These are phyloP conservation scores for Exophiala bonariae DNA, from an alignment of 2,329 filamentous ascomycete genomes.

Conservation along the genomic window DNA sequence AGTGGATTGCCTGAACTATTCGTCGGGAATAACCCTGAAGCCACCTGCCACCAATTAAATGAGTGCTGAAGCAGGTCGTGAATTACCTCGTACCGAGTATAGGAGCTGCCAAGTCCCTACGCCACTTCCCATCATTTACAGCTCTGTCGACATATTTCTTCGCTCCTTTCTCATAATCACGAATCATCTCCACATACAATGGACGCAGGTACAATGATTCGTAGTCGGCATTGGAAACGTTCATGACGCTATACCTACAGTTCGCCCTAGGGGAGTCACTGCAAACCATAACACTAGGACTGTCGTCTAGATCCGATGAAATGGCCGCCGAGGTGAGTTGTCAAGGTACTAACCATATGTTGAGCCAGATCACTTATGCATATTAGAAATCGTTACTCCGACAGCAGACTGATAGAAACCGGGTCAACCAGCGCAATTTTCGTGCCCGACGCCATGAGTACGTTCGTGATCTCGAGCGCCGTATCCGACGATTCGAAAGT, in stretches of 20 bases:
- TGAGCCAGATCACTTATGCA: not conserved
- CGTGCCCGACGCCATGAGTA: conserved; percentile 73
- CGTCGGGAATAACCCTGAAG: too few relatives aligned
- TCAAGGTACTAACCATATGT: not conserved
- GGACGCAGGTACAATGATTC: not conserved
- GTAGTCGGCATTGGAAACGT: not conserved
- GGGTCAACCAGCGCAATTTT: conserved; percentile 74
- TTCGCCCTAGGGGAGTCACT: not conserved
- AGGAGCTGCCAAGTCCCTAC: not conserved
- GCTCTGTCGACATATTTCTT: not conserved
- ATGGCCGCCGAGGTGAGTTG: not conserved
- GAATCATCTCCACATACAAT: not conserved
- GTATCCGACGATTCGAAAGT: conserved; percentile 62
- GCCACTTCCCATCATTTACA: not conserved
- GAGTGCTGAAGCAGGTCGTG: not conserved
- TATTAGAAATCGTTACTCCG: not conserved
- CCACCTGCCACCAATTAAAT: not conserved
- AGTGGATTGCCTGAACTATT: too few relatives aligned
- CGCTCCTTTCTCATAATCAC: not conserved
- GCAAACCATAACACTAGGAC: not conserved
- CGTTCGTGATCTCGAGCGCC: conserved; percentile 66
- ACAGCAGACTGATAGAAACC: conserved; percentile 56
- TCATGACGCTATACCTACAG: not conserved
- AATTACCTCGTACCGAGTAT: not conserved
- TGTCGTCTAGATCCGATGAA: not conserved